Evolutionary conservation across 768 basidiomycete genomes (phyloP), one percentile per base, ranked within the genome.

Genomic region (Trametes villosa): DNA sequence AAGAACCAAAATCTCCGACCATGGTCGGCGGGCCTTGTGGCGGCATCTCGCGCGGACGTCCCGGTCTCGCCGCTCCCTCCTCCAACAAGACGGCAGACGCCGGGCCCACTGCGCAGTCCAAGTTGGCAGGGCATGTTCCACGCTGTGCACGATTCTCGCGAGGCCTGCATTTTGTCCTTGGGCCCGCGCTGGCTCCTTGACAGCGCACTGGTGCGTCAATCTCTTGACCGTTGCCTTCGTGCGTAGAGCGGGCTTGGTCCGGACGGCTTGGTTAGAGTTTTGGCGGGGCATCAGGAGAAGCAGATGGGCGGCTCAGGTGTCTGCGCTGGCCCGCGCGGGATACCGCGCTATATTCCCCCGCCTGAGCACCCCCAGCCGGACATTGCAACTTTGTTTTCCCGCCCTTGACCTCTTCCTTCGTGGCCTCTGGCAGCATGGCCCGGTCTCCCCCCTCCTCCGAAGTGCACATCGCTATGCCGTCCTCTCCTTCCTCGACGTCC

Each of bases 251-350:
- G n/a, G n/a, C n/a, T n/a, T n/a, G n/a, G n/a, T n/a, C n/a, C n/a
- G n/a, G n/a, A n/a, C n/a, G n/a, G n/a, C 1, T 15, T 7, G 17
- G 46, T 18, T 48, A 48, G 29, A 31, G 29, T 48, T 31, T 29
- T 30, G 20, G 49, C 33, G n/a, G 33, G 50, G 17, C 36, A 52
- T 52, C 50, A 52, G 26, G 36, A 40, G 50, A 52, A 52, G 50
- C 50, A 52, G 50, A 52, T 52, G 36, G 36, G 46, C 46, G 46
- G 30, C 29, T 13, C 27, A 17, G 9, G 22, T 26, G 24, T 45
- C 3, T 24, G 24, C 15, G 13, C 36, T 38, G 36, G 13, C 4
- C 15, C 6, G n/a, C n/a, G n/a, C 34, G 34, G 15, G 34, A 15
- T 8, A 34, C 34, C 8, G 15, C 9, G 9, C 18, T 38, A 38